Evolutionary conservation across 169 alveolate genomes (phyloP).

Genomic region (Plasmodium gonderi): DNA sequence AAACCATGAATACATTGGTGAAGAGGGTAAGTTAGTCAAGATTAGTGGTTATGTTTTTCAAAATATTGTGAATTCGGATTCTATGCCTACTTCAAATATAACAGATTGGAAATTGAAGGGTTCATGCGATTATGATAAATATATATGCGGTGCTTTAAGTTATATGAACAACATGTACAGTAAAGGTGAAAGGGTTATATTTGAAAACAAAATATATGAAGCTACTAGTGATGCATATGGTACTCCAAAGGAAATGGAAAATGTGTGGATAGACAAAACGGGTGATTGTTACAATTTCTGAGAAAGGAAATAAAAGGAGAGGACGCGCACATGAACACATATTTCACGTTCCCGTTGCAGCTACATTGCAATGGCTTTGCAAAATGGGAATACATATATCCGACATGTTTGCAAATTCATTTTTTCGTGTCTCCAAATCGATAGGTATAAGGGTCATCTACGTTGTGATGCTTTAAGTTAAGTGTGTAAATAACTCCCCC

Average conservation of each 20-base stretch:
- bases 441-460: too few relatives aligned
- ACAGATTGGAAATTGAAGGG: constrained; percentile 74
- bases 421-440: too few relatives aligned
- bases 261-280: constrained; percentile 67
- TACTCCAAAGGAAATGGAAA: constrained; percentile 47
- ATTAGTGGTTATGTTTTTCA: constrained; percentile 74
- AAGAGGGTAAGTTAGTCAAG: constrained; percentile 57
- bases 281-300: constrained; percentile 54
- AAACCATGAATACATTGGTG: constrained; percentile 61
- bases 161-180: constrained; percentile 64
- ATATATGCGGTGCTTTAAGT: constrained; percentile 68
- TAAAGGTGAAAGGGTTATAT: constrained; percentile 73
- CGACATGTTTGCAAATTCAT: too few relatives aligned
- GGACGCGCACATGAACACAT: too few relatives aligned
- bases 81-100: constrained; percentile 74
- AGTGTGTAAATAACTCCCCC: too few relatives aligned
- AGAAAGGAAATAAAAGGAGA: not conserved
- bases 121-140: constrained; percentile 59
- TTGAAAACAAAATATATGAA: constrained; percentile 60
- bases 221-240: constrained; percentile 42
- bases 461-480: too few relatives aligned
- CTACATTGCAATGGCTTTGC: too few relatives aligned
- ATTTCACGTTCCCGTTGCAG: too few relatives aligned
- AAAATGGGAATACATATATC: too few relatives aligned
- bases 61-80: constrained; percentile 49